Conservation (phyloP, 352 stramenopile genomes). For the Globisporangium irregulare region DNA sequence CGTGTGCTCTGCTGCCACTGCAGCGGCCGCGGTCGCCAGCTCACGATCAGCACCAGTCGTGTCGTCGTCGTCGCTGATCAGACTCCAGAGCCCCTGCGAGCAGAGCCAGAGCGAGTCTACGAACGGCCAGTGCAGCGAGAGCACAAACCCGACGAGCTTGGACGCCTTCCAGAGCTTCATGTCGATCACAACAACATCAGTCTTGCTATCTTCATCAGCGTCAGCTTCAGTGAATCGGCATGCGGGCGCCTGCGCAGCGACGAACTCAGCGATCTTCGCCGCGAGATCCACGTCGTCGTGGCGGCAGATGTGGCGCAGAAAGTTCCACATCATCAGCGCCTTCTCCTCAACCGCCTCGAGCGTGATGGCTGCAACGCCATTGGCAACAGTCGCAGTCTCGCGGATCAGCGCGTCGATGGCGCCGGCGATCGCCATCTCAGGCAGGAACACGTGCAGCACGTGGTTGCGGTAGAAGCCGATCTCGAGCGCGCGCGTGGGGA, state of each 20-base stretch:
- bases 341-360: conserved; percentile 35
- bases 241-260: conserved; percentile 20
- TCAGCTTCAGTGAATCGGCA: no score
- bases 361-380: conserved; percentile 18
- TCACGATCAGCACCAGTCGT: neutral
- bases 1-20: conserved; percentile 15
- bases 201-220: neutral
- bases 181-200: conserved; percentile 17
- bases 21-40: neutral
- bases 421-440: conserved; percentile 66
- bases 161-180: conserved; percentile 32
- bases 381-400: conserved; percentile 9
- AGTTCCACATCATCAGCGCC: conserved; percentile 53
- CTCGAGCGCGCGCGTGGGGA: conserved; percentile 63
- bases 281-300: conserved; percentile 47
- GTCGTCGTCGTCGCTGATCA: conserved; percentile 18
- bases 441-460: conserved; percentile 75
- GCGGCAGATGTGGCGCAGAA: conserved; percentile 65
- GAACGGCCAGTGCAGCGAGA: conserved; percentile 75
- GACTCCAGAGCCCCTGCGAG: conserved; percentile 41
- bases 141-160: conserved; percentile 51
- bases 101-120: conserved; percentile 74
- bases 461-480: conserved; percentile 87
- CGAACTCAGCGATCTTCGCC: conserved; percentile 32
- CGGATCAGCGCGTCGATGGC: conserved; percentile 47